A percentile compares a stretch with the other conserved stretches of the same genome.
phyloP scores from a whole-genome alignment of 2,329 filamentous ascomycete genomes.

The Sarocladium kiliense region DNA sequence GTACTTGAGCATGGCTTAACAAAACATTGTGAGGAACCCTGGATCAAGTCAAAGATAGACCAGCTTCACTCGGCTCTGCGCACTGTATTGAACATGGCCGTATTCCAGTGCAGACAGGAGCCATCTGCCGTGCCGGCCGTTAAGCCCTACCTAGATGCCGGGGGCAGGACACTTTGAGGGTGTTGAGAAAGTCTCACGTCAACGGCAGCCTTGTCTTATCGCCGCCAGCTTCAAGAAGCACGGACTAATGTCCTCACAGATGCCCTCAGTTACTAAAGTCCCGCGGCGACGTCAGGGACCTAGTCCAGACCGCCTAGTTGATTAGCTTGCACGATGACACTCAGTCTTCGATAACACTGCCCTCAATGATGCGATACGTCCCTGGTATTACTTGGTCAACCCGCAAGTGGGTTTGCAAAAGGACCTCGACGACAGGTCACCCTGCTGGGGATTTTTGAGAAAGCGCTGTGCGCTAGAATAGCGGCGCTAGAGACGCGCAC shows the following conservation, averaged over 20 bases:
- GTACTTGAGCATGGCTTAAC: too few species aligned
- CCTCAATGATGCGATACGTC: not conserved
- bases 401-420: constrained; percentile 8
- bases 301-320: not conserved
- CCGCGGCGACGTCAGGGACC: too few species aligned
- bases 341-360: not conserved
- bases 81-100: too few species aligned
- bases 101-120: not conserved
- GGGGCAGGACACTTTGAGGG: not conserved
- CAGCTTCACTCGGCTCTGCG: too few species aligned
- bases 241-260: not conserved
- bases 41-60: too few species aligned
- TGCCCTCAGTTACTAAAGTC: not conserved
- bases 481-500: constrained; percentile 4
- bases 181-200: too few species aligned
- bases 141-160: not conserved
- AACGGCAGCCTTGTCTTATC: too few species aligned
- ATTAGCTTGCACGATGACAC: not conserved
- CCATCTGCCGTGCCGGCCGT: not conserved
- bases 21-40: too few species aligned
- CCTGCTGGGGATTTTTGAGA: not conserved
- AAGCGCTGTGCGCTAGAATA: constrained; percentile 3
- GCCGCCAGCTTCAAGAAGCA: too few species aligned
- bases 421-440: constrained; percentile 2
- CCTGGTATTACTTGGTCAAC: constrained; percentile 2